Conservation (phyloP, 2,329 filamentous ascomycete species). For the Epichloe gansuensis region DNA sequence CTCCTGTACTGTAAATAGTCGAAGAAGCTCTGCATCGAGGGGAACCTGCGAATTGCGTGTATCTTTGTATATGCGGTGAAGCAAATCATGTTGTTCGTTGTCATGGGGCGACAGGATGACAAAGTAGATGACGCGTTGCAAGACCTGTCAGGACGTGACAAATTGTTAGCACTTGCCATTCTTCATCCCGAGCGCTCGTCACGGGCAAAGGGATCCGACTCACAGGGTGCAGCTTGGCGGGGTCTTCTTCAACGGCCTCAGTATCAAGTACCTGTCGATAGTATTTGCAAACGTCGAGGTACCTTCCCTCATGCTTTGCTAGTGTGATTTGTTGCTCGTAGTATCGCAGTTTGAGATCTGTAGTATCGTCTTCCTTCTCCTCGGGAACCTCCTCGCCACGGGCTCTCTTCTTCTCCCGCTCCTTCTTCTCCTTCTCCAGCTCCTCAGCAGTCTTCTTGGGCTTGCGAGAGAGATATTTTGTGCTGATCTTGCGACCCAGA, state of each 20-base stretch:
- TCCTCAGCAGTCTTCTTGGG: slow-evolving; percentile 83
- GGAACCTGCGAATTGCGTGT: slow-evolving; percentile 65
- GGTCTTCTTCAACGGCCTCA: slow-evolving; percentile 83
- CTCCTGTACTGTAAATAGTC: slow-evolving; percentile 89
- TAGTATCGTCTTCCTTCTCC: slow-evolving; percentile 76
- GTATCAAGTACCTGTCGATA: slow-evolving; percentile 96
- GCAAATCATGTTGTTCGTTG: slow-evolving; percentile 94
- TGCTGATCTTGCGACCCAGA: slow-evolving; percentile 92
- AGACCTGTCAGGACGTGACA: slow-evolving; percentile 42
- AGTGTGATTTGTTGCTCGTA: slow-evolving; percentile 96
- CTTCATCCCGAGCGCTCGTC: neutral
- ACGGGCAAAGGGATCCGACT: slow-evolving; percentile 16
- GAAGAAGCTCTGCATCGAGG: slow-evolving; percentile 73
- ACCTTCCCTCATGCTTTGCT: slow-evolving; percentile 94
- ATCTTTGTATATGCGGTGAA: slow-evolving; percentile 85
- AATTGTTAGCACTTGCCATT: neutral
- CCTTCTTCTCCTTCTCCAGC: slow-evolving; percentile 81
- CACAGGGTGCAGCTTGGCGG: slow-evolving; percentile 74
- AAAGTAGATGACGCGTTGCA: slow-evolving; percentile 95
- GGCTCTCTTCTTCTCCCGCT: slow-evolving; percentile 72
- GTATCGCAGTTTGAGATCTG: slow-evolving; percentile 87
- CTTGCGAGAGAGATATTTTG: slow-evolving; percentile 77
- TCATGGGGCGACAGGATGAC: slow-evolving; percentile 93
- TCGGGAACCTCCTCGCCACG: slow-evolving; percentile 67
- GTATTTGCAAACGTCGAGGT: slow-evolving; percentile 94